Base-by-base conservation (phyloP, 768 basidiomycete species). In the Leucocoprinus leucothites region DNA sequence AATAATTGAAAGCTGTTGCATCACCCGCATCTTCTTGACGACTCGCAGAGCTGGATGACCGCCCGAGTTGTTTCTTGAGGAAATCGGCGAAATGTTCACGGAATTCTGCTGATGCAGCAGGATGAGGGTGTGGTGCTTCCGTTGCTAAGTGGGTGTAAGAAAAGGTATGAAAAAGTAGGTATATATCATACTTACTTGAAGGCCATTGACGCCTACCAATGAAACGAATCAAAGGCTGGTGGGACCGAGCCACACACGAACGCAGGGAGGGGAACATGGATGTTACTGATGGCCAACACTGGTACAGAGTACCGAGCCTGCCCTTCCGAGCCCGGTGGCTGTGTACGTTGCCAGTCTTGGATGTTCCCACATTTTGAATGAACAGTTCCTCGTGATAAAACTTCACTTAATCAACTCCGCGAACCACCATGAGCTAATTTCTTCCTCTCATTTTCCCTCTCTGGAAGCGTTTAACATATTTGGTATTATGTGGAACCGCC, bases 21-120 rank as follows among this genome's bases (percentile, higher is more conserved):
- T 43, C 36, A n/a, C 43, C 60, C 26, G 53, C 45, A 28, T 26
- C 57, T n/a, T 50, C 50, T 13, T 57, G 42, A 8, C 50, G 34
- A 9, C 68, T 47, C 19, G 67, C 43, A 48, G 64, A 40, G 3
- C 58, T 36, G 3, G 71, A 67, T 1, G 64, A 58, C n/a, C 69
- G 62, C 5, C 31, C 13, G 5, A 13, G 13, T 46, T 68, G 60
- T 58, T 69, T 77, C 42, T 69, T 71, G 11, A 75, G 56, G 52
- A 77, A 74, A n/a, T 71, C 73, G 5, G 74, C 63, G 64, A 84
- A 85, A 3, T 67, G 67, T 42, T 77, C 74, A 60, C 77, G 78
- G 55, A 82, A 71, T 61, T 87, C 84, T 57, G 74, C 67, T n/a
- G 87, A 85, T 14, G 87, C 85, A 50, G 80, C 78, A 2, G 87